These are phyloP conservation scores for Cruciata laevipes DNA, from an alignment of 257 asterid genomes.

Conservation along the genomic window DNA sequence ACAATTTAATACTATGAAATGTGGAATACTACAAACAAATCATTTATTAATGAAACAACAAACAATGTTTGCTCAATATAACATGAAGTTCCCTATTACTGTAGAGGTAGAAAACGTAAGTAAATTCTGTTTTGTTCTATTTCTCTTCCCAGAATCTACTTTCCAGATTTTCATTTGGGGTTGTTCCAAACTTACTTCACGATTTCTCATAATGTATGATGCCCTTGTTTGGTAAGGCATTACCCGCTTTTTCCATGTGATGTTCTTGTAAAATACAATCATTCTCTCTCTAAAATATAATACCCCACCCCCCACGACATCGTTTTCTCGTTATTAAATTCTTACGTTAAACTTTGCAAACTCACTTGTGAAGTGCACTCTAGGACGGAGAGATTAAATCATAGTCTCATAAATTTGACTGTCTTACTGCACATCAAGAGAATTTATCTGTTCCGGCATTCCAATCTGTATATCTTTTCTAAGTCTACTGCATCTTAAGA, in stretches of 20 bases:
- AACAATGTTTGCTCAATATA: background rate
- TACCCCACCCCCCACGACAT: no score
- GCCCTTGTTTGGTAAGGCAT: background rate
- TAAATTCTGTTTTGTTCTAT: background rate
- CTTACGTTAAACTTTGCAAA: no score
- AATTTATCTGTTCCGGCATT: no score
- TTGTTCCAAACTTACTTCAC: background rate
- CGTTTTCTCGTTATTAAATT: no score
- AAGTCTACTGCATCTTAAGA: background rate
- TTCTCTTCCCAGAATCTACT: background rate
- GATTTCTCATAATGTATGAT: background rate
- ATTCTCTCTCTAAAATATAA: no score
- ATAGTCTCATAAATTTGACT: no score
- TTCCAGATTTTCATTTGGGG: background rate
- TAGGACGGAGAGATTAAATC: no score
- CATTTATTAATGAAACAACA: background rate
- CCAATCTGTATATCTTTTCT: no score
- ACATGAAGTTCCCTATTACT: background rate
- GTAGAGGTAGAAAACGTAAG: no score
- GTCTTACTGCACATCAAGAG: no score
- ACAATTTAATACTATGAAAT: constrained; percentile 1
- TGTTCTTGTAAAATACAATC: no score
- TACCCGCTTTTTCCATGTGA: background rate
- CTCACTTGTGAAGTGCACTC: no score
- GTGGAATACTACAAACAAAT: background rate